Percentiles rank a stretch among this genome's conserved stretches.
Evolutionary conservation across 768 basidiomycete species (phyloP).

Genomic region (Suillus plorans): DNA sequence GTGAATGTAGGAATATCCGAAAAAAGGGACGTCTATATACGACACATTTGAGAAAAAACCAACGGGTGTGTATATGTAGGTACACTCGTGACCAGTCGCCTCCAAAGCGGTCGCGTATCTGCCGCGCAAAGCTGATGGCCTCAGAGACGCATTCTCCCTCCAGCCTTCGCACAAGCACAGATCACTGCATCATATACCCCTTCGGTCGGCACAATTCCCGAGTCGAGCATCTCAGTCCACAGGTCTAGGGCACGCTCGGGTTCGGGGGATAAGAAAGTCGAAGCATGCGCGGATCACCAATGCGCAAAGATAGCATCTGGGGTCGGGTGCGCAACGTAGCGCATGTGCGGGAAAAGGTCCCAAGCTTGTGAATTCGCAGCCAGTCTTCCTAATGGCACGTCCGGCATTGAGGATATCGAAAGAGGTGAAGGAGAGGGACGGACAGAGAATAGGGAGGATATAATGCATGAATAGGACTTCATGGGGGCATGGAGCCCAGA

Average conservation of each 20-base stretch:
- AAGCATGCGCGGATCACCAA: slow-evolving; percentile 86
- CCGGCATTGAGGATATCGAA: neutral
- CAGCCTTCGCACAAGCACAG: slow-evolving; percentile 72
- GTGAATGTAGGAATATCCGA: too few species aligned
- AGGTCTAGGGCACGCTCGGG: slow-evolving; percentile 92
- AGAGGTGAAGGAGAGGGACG: slow-evolving; percentile 30
- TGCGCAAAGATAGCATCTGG: slow-evolving; percentile 75
- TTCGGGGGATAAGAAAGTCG: slow-evolving; percentile 55
- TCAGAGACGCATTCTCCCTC: slow-evolving; percentile 71
- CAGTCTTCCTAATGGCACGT: slow-evolving; percentile 31
- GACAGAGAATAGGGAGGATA: slow-evolving; percentile 55
- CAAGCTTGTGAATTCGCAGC: slow-evolving; percentile 76
- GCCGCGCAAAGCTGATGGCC: slow-evolving; percentile 77
- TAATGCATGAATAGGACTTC: slow-evolving; percentile 71
- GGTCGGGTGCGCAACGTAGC: slow-evolving; percentile 75
- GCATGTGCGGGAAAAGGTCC: too few species aligned
- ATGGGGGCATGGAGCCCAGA: slow-evolving; percentile 65
- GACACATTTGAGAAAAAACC: too few species aligned
- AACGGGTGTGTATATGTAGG: too few species aligned
- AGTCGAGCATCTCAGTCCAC: slow-evolving; percentile 91
- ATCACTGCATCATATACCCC: slow-evolving; percentile 83
- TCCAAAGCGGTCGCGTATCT: slow-evolving; percentile 82
- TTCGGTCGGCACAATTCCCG: slow-evolving; percentile 57
- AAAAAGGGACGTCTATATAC: too few species aligned
- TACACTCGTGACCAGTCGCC: slow-evolving; percentile 29